Evolutionary conservation across 2,329 filamentous ascomycete genomes (phyloP), one percentile per base, ranked within the genome.

Genomic region (Neonectria neomacrospora): DNA sequence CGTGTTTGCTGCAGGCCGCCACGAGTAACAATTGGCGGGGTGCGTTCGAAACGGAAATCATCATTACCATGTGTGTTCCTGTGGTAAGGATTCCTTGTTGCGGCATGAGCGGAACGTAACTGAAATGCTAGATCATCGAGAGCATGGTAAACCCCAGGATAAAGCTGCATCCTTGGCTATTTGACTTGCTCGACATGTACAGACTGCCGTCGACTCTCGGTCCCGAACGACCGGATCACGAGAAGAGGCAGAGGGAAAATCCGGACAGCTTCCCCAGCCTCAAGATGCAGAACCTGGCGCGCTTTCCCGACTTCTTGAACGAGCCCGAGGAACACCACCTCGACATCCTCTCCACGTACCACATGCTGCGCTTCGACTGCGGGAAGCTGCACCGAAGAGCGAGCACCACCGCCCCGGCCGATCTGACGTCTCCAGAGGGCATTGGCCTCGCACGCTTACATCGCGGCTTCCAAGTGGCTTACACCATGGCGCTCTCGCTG

Each of bases 21-120:
- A 69, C 68, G 1, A 30, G 60, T 26, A 65, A 73, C 22, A 63
- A 71, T 2, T 73, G 72, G 68, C 51, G 63, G 1, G 74, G 73
- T 0, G 58, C 70, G 0, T 77, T 78, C 10, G 72, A 76, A 23
- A 61, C 65, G 7, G 67, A 73, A 9, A 70, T 80, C 45, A 65
- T 76, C 9, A 41, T 74, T 4, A 76, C 77, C 0, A 68, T 79
- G 8, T 71, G 69, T 23, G 53, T 78, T 0, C 72, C 77, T 22
- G 75, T 78, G 2, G 77, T 80, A 72, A 18, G 75, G 37, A n/a
- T n/a, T 16, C 3, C 18, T 10, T 3, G 18, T 12, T 12, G 4
- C 10, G 1, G 9, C 9, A 3, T 2, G 3, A 18, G 7, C 14
- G 18, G 16, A n/a, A 6, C 7, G 2, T 7, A 6, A 30, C 55